Conservation (phyloP, 805 yeast species). For the Candida suzukii region DNA sequence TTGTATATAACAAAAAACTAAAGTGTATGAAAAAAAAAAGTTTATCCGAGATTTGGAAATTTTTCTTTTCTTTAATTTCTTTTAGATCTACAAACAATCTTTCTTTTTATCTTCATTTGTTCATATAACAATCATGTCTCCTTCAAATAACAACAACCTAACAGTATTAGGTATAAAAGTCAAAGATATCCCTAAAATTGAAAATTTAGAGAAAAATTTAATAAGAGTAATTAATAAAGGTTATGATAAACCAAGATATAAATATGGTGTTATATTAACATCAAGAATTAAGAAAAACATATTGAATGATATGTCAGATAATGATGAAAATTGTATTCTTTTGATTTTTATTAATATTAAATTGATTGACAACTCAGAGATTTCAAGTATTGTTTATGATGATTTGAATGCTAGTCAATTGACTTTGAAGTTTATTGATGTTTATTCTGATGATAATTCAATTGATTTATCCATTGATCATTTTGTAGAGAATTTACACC, state of each 20-base stretch:
- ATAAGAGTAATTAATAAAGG: slow-evolving; percentile 38
- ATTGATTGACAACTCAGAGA: neutral
- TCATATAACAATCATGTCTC: neutral
- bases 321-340: slow-evolving; percentile 1
- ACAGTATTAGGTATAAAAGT: neutral
- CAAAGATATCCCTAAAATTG: neutral
- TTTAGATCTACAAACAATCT: too few species aligned
- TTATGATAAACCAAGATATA: slow-evolving; percentile 39
- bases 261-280: slow-evolving; percentile 33
- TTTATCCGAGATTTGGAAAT: too few species aligned
- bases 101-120: too few species aligned
- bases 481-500: too few species aligned
- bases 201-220: slow-evolving; percentile 15
- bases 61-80: too few species aligned
- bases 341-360: slow-evolving; percentile 1
- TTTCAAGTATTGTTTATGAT: neutral
- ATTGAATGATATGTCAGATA: neutral
- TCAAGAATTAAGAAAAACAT: slow-evolving; percentile 29
- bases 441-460: slow-evolving; percentile 4
- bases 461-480: neutral
- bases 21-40: too few species aligned
- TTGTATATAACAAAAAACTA: too few species aligned
- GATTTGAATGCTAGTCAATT: slow-evolving; percentile 9
- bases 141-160: too few species aligned
- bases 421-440: slow-evolving; percentile 11